Base-by-base conservation (phyloP, 768 basidiomycete genomes). In the Pisolithus tinctorius region DNA sequence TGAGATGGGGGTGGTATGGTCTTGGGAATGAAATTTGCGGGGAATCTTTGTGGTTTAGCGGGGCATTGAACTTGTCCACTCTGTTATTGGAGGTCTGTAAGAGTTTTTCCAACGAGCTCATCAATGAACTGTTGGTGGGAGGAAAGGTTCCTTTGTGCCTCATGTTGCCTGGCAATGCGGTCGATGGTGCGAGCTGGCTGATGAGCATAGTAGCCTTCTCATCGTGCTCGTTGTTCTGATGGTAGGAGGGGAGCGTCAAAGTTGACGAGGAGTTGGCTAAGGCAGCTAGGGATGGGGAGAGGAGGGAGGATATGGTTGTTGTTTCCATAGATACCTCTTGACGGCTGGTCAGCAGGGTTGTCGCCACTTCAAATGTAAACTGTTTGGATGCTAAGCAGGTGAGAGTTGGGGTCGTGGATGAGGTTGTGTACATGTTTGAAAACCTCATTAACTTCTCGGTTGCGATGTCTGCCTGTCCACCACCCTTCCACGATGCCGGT, bases 351-450 rank as follows among this genome's bases (percentile, higher is more conserved):
- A 10, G 63, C 61, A 20, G 63, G 61, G 47, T 64, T 64, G 31
- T 38, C 36, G 1, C 10, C 27, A 17, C 45, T 34, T 6, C 10
- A 20, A 4, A 47, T 36, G 34, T 11, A 47, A 5, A 7, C 17
- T 8, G 29, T 45, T 9, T 10, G n/a, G 27, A 29, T 45, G 26
- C 44, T 45, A 17, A 45, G 14, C 8, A 11, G 30, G 29, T 27
- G 13, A 10, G 31, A 23, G 23, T n/a, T 17, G 45, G 20, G 10
- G 3, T 31, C 11, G 2, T 42, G 49, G 37, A 48, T 36, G 49
- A 52, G 5, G 10, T 30, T 14, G 14, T 68, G 62, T 13, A 68
- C 55, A 8, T 54, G 45, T 17, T 53, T 50, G 64, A 74, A 73
- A 43, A 68, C 46, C 0, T 56, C 26, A 26, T 72, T 73, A 39